Conservation (phyloP, 179 eudicot genomes). For the Beta macrorhiza region DNA sequence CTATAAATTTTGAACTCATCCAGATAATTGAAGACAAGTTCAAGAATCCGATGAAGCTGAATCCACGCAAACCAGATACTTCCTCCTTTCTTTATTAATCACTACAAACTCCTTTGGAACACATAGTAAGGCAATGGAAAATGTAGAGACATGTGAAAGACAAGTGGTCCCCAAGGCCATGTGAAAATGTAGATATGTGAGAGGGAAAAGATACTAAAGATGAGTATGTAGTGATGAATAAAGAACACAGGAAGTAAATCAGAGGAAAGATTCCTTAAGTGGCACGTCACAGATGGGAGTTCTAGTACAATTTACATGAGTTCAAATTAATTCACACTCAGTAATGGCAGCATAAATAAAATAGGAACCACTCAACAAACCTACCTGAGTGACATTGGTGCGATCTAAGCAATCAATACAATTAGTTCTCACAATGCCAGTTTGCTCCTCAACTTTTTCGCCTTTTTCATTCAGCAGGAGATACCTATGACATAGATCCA, state of each 20-base stretch:
- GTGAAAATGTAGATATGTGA: no score
- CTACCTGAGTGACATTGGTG: conserved; percentile 96
- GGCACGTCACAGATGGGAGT: not conserved
- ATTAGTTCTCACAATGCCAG: conserved; percentile 85
- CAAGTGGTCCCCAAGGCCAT: no score
- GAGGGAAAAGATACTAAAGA: no score
- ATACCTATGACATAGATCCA: conserved; percentile 54
- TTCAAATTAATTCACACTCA: not conserved
- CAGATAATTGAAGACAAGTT: not conserved
- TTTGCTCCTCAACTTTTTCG: conserved; percentile 78
- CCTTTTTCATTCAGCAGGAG: conserved; percentile 76
- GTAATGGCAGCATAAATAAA: not conserved
- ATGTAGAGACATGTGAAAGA: no score
- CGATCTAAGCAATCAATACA: conserved; percentile 98
- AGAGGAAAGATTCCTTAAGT: not conserved
- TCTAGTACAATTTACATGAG: not conserved
- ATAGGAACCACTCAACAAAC: not conserved
- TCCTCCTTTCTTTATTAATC: not conserved
- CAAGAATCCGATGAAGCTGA: conserved; percentile 7
- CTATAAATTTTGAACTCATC: conserved; percentile 5
- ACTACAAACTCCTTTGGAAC: no score
- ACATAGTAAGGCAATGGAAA: no score
- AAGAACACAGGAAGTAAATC: not conserved
- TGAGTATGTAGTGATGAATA: no score
- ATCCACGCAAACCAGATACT: not conserved